These are phyloP conservation scores for Acacia acuminata DNA, from an alignment of 306 rosid species.

Conservation along the genomic window DNA sequence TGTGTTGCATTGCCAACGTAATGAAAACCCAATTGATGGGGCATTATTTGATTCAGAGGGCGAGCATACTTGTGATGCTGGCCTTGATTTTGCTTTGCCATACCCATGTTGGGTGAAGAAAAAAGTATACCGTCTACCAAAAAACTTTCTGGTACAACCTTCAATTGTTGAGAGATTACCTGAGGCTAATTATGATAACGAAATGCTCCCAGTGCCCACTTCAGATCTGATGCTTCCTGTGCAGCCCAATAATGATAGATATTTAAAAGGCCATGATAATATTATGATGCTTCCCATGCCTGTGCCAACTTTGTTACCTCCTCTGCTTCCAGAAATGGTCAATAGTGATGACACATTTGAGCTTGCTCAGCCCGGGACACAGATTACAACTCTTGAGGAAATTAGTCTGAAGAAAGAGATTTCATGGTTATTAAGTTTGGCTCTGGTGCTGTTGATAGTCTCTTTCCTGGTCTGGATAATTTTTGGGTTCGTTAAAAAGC, in stretches of 20 bases:
- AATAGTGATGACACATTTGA: slow-evolving; percentile 21
- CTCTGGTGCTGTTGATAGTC: slow-evolving; percentile 26
- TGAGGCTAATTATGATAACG: slow-evolving; percentile 5
- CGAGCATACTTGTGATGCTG: slow-evolving; percentile 41
- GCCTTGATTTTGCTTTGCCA: slow-evolving; percentile 57
- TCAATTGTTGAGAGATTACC: slow-evolving; percentile 29
- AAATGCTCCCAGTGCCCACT: slow-evolving; percentile 33
- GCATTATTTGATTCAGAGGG: slow-evolving; percentile 26
- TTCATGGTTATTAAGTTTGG: slow-evolving; percentile 20
- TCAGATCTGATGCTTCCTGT: slow-evolving; percentile 43
- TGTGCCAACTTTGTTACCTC: slow-evolving; percentile 8
- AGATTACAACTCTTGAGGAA: slow-evolving; percentile 9
- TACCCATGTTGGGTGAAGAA: slow-evolving; percentile 52
- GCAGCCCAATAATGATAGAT: slow-evolving; percentile 11
- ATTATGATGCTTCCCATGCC: slow-evolving; percentile 29
- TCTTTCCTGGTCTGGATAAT: slow-evolving; percentile 33
- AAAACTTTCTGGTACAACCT: slow-evolving; percentile 32
- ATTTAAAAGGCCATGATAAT: not conserved
- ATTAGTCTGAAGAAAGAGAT: slow-evolving; percentile 6
- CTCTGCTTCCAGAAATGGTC: slow-evolving; percentile 7
- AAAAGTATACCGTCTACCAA: slow-evolving; percentile 42
- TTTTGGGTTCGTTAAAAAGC: slow-evolving; percentile 12
- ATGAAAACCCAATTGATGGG: slow-evolving; percentile 34
- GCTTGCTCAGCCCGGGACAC: slow-evolving; percentile 19
- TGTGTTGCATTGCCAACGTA: slow-evolving; percentile 43